phyloP scores from a whole-genome alignment of 805 yeast species.

The Sugiyamaella boreocaroliniensis region DNA sequence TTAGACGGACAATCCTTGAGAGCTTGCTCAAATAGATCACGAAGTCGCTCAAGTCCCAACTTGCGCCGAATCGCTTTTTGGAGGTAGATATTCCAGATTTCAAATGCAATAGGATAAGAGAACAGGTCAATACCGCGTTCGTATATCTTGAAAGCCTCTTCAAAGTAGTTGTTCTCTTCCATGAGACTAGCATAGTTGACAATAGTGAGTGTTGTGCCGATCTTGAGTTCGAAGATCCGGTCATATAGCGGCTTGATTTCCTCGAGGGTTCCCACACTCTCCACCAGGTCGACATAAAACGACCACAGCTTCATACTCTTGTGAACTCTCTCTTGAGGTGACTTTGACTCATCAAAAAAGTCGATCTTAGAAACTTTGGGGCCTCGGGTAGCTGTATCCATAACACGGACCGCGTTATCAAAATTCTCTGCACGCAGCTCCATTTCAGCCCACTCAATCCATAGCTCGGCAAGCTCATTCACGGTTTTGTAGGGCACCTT shows the following conservation, averaged over 20 bases:
- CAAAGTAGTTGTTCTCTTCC: constrained; percentile 41
- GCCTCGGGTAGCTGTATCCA: constrained; percentile 38
- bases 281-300: constrained; percentile 60
- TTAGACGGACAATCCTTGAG: constrained; percentile 45
- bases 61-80: constrained; percentile 39
- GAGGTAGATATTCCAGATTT: constrained; percentile 68
- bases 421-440: constrained; percentile 47
- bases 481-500: constrained; percentile 60
- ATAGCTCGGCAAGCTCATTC: constrained; percentile 61
- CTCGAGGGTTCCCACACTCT: constrained; percentile 32
- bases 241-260: constrained; percentile 45
- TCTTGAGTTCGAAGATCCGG: constrained; percentile 46
- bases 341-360: constrained; percentile 37
- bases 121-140: constrained; percentile 65
- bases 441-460: constrained; percentile 71
- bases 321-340: constrained; percentile 55
- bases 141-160: constrained; percentile 51
- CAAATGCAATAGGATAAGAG: constrained; percentile 52
- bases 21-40: constrained; percentile 72
- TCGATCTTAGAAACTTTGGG: constrained; percentile 32
- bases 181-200: constrained; percentile 60
- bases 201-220: constrained; percentile 62
- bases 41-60: constrained; percentile 44
- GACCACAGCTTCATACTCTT: constrained; percentile 65
- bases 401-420: constrained; percentile 37